Evolutionary conservation across 2,329 filamentous ascomycete genomes (phyloP).

Genomic region (Neofusicoccum parvum): DNA sequence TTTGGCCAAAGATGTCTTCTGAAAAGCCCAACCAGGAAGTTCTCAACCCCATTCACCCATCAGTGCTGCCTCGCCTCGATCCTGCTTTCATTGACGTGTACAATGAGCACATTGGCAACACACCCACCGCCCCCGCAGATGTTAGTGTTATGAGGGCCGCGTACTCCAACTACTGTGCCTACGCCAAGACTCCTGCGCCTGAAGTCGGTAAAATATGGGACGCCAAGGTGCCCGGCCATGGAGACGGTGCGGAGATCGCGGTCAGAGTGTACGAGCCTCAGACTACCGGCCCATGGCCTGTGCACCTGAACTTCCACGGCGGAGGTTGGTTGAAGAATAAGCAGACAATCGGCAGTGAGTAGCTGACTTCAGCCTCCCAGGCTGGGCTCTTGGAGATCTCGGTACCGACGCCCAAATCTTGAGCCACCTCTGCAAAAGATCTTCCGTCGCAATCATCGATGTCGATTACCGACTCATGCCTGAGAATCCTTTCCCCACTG

Average conservation of each 20-base stretch:
- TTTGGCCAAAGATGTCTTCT: not conserved
- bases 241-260: not conserved
- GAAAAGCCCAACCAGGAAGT: not conserved
- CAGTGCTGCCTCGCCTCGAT: not conserved
- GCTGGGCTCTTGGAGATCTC: not conserved
- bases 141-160: not conserved
- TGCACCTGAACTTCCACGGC: not conserved
- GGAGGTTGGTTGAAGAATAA: not conserved
- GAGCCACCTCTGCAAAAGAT: not conserved
- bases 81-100: not conserved
- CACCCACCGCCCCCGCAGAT: not conserved
- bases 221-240: not conserved
- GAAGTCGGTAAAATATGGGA: not conserved
- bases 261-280: not conserved
- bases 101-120: not conserved
- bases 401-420: not conserved
- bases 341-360: not conserved
- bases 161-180: conserved; percentile 1
- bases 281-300: not conserved
- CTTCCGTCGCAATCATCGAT: not conserved
- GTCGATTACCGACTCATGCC: not conserved
- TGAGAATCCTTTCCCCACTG: not conserved
- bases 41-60: not conserved
- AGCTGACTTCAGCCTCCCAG: not conserved
- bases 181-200: not conserved